A percentile compares a stretch with the other conserved stretches of the same genome.
phyloP scores from a whole-genome alignment of 2,329 filamentous ascomycete species.

The Aurifilum marmelostoma region DNA sequence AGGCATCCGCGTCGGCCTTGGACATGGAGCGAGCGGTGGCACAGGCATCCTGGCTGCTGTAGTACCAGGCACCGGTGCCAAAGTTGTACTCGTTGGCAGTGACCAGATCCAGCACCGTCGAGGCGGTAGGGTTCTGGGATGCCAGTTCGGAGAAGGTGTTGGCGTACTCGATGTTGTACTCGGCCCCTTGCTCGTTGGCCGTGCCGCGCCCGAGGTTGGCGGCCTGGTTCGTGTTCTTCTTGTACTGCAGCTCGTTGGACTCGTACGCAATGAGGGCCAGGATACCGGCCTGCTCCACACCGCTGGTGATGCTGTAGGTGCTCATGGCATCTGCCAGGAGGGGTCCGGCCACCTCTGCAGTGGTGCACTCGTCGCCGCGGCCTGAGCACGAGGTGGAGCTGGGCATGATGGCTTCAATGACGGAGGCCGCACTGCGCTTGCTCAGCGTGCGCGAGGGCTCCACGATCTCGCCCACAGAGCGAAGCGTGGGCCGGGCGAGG shows the following conservation, averaged over 20 bases:
- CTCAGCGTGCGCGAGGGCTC: conserved; percentile 19
- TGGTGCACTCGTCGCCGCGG: conserved; percentile 63
- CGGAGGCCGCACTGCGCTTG: conserved; percentile 37
- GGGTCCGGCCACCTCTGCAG: conserved; percentile 62
- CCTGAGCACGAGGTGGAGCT: conserved; percentile 56
- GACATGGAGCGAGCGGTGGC: conserved; percentile 41
- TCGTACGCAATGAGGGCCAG: conserved; percentile 74
- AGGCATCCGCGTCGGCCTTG: conserved; percentile 37
- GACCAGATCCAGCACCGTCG: conserved; percentile 49
- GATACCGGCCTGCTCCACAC: conserved; percentile 69
- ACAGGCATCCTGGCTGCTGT: conserved; percentile 47
- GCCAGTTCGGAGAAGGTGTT: conserved; percentile 44
- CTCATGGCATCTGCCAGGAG: conserved; percentile 60
- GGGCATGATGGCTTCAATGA: conserved; percentile 61
- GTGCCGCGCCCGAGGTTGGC: conserved; percentile 64
- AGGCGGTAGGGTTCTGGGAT: conserved; percentile 36
- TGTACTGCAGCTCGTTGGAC: conserved; percentile 70
- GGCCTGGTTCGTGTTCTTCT: conserved; percentile 60
- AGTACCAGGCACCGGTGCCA: conserved; percentile 56
- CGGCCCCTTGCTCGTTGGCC: conserved; percentile 42
- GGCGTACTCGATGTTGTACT: conserved; percentile 54
- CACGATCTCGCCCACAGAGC: conserved; percentile 14
- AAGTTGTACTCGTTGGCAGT: conserved; percentile 57
- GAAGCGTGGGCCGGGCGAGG: conserved; percentile 32
- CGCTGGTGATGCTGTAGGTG: conserved; percentile 57